Base-by-base conservation (phyloP, 1,284 basidiomycete genomes). In the Pulveroboletus sp. region DNA sequence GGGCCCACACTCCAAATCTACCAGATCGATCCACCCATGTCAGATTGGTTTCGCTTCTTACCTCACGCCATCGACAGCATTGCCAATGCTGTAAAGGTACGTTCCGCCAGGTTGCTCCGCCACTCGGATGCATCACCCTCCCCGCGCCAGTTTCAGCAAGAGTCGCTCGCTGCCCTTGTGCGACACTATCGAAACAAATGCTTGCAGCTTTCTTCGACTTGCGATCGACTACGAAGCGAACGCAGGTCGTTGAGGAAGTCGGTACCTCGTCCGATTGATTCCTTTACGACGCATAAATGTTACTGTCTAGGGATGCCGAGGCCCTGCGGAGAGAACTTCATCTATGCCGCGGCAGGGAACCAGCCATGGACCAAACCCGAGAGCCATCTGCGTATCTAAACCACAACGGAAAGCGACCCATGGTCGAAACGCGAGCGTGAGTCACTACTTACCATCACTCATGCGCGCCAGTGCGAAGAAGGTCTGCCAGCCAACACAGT, bases 1-100 rank as follows among this genome's bases (percentile, higher is more conserved):
- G 35, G 17, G 25, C 40, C 49, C 33, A 35, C 38, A 8, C 42
- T 42, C 54, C 33, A 42, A 24, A 43, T 44, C 58, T 28, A 15
- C 25, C 62, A 92, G 90, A 80, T 92, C 80, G 87, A 89, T 11
- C 72, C 79, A 4, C 89, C 89, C 1, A 88, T 92, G 85, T 82
- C 85, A 7, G 80, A 86, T 25, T 92, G 89, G 89, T 92, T 92
- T 73, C 77, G 77, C 15, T 81, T 83, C 36, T 70, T 88, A 14
- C 82, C 88, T 14, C 74, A 77, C 54, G 74, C 81, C 5, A 72
- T 91, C 29, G 88, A 92, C 65, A 68, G 78, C 20, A 70, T 88
- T 24, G 83, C 86, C 35, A 81, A 80, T 63, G 80, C 89, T 24
- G 78, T 81, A 46, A 88, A 87, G 77, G 89, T 88, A 59, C 29